phyloP scores from a whole-genome alignment of 176 grass and related monocot species.

The Avena atlantica region DNA sequence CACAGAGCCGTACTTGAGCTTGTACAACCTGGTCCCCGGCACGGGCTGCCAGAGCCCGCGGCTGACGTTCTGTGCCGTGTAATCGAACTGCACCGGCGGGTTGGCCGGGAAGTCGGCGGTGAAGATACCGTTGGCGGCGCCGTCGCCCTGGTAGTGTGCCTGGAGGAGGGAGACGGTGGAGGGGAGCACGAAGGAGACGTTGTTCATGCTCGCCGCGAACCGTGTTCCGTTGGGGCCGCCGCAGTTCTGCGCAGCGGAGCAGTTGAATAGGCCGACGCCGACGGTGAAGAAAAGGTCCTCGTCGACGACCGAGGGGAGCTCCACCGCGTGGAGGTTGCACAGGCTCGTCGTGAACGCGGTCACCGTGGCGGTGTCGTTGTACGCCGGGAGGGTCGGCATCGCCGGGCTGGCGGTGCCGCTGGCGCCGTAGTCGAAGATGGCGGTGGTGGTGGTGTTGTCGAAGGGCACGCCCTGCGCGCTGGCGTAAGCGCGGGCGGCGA shows the following conservation, averaged over 20 bases:
- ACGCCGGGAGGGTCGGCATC: slow-evolving; percentile 75
- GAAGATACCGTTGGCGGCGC: slow-evolving; percentile 50
- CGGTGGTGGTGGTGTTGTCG: slow-evolving; percentile 91
- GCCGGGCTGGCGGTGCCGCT: background rate
- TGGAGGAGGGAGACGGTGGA: slow-evolving; percentile 74
- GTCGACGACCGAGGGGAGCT: slow-evolving; percentile 52
- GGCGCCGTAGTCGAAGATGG: slow-evolving; percentile 75
- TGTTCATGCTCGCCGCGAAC: slow-evolving; percentile 91
- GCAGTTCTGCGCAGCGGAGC: slow-evolving; percentile 47
- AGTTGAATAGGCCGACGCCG: slow-evolving; percentile 78
- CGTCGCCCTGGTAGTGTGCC: slow-evolving; percentile 52
- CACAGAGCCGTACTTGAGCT: slow-evolving; percentile 68
- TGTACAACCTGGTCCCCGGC: slow-evolving; percentile 72
- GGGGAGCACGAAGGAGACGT: slow-evolving; percentile 85
- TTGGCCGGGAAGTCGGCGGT: slow-evolving; percentile 73
- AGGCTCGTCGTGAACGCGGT: slow-evolving; percentile 66
- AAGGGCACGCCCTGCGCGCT: slow-evolving; percentile 88
- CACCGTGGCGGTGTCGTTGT: slow-evolving; percentile 77
- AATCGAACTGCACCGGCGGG: slow-evolving; percentile 81
- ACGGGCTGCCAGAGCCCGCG: slow-evolving; percentile 78
- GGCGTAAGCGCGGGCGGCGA: slow-evolving; percentile 76
- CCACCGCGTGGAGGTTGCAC: slow-evolving; percentile 45
- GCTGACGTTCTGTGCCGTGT: slow-evolving; percentile 82
- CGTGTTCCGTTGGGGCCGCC: slow-evolving; percentile 83
- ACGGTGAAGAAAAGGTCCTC: slow-evolving; percentile 97